Conservation (phyloP, 129 eudicot genomes). For the sunflower (Helianthus annuus) region HanXRQr2.0-SUNRISE NC_035433.2:91231673-91232172, state of each 20-base stretch:
- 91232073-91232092: neutral
- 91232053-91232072: constrained; percentile 1
- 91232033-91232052: neutral
- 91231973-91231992: constrained; percentile 5
- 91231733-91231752: neutral
- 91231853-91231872: constrained; percentile 89
- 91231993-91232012: neutral
- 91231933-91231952: neutral
- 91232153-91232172: constrained; percentile 64
- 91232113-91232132: neutral
- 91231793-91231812: constrained; percentile 61
- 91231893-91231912: constrained; percentile 90
- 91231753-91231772: constrained; percentile 32
- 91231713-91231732: neutral
- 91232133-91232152: constrained; percentile 63
- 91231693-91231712: neutral
- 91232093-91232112: neutral
- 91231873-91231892: constrained; percentile 71
- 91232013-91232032: neutral
- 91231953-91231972: neutral
- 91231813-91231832: constrained; percentile 72
- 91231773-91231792: constrained; percentile 66
- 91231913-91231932: neutral
- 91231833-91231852: constrained; percentile 95
- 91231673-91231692: neutral